Evolutionary conservation across 2,329 filamentous ascomycete species (phyloP).

Genomic region (Penicillium decumbens): DNA sequence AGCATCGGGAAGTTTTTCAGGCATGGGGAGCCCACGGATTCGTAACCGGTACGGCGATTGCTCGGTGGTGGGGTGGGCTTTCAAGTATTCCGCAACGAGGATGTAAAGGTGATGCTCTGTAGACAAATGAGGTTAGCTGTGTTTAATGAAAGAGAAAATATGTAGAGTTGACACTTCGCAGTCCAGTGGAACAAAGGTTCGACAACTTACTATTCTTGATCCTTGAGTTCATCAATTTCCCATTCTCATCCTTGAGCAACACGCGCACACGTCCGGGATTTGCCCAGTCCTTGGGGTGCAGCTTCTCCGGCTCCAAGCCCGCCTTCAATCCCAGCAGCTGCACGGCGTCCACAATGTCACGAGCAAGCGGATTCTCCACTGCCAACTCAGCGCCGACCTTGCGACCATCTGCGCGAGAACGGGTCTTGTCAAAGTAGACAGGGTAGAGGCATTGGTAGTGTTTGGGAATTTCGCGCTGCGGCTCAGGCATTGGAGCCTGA

Average conservation of each 20-base stretch:
- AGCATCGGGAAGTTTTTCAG: slow-evolving; percentile 63
- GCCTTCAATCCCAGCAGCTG: slow-evolving; percentile 56
- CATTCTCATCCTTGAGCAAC: slow-evolving; percentile 57
- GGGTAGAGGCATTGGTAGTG: slow-evolving; percentile 89
- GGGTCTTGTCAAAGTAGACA: slow-evolving; percentile 79
- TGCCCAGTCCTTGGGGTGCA: slow-evolving; percentile 94
- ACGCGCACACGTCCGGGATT: slow-evolving; percentile 90
- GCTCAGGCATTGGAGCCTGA: slow-evolving; percentile 31
- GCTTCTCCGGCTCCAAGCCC: slow-evolving; percentile 87
- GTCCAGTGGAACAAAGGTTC: neutral
- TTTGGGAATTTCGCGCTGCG: slow-evolving; percentile 57
- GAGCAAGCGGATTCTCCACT: slow-evolving; percentile 78
- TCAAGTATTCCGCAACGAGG: slow-evolving; percentile 71
- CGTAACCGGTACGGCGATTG: slow-evolving; percentile 65
- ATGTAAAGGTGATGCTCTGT: slow-evolving; percentile 78
- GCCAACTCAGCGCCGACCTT: slow-evolving; percentile 69
- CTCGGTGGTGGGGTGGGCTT: slow-evolving; percentile 71
- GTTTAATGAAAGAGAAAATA: neutral
- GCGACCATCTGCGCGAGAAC: slow-evolving; percentile 67
- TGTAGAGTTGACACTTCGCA: neutral
- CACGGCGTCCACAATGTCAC: slow-evolving; percentile 84
- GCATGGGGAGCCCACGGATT: slow-evolving; percentile 67
- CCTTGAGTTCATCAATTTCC: slow-evolving; percentile 46
- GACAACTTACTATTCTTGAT: slow-evolving; percentile 60
- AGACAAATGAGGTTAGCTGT: neutral